A percentile compares a stretch with the other conserved stretches of the same genome.
These are phyloP conservation scores for Hypoxylon fragiforme DNA, from an alignment of 495 filamentous ascomycete species.

Conservation along the genomic window DNA sequence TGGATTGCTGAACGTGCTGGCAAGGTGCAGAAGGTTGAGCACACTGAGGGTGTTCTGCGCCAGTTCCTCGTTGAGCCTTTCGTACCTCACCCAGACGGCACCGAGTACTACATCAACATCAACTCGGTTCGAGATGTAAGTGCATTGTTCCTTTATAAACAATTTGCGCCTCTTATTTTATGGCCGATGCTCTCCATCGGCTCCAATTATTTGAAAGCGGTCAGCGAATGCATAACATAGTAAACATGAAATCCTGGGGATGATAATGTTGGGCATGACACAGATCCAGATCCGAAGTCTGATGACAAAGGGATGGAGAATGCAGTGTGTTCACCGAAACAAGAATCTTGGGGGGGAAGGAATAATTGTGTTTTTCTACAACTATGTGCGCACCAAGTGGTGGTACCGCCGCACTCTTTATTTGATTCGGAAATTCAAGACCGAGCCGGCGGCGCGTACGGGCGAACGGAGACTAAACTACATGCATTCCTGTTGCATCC, in stretches of 20 bases:
- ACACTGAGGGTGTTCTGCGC: slow-evolving; percentile 81
- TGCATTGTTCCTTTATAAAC: slow-evolving; percentile 28
- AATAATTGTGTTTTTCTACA: slow-evolving; percentile 33
- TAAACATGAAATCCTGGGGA: neutral
- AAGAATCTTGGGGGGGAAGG: slow-evolving; percentile 12
- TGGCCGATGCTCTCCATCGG: slow-evolving; percentile 15
- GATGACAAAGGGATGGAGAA: neutral
- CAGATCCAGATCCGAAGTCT: neutral
- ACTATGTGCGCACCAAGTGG: slow-evolving; percentile 13
- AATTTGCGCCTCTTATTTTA: slow-evolving; percentile 27
- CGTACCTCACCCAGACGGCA: slow-evolving; percentile 87
- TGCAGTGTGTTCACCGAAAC: neutral
- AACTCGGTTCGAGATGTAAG: slow-evolving; percentile 88
- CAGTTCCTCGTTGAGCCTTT: slow-evolving; percentile 99
- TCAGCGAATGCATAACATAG: slow-evolving; percentile 25
- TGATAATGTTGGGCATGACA: slow-evolving; percentile 1
- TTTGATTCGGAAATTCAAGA: slow-evolving; percentile 22
- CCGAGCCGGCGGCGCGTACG: slow-evolving; percentile 41
- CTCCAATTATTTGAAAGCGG: slow-evolving; percentile 6
- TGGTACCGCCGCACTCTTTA: slow-evolving; percentile 26
- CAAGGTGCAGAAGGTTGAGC: slow-evolving; percentile 91
- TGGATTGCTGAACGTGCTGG: slow-evolving; percentile 93
- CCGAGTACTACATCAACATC: slow-evolving; percentile 99
- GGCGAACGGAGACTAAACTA: slow-evolving; percentile 62
- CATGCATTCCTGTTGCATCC: slow-evolving; percentile 40